Base-by-base conservation (phyloP, 495 filamentous ascomycete genomes). In the Glonium stellatum region DNA sequence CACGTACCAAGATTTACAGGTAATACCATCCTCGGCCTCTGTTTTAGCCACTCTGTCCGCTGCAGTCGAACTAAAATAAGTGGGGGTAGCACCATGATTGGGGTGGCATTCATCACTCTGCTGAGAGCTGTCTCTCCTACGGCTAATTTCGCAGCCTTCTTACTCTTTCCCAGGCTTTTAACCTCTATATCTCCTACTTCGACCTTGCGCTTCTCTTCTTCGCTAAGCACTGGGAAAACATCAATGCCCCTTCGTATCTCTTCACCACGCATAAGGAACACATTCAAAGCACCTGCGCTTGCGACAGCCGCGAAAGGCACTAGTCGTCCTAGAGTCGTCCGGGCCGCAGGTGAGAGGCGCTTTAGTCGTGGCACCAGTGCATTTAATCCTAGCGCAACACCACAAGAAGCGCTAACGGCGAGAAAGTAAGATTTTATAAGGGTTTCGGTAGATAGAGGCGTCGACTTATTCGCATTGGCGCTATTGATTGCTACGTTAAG, bases 401-500 rank as follows among this genome's bases (percentile, higher is more conserved):
- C 87, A 76, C 93, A 98, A 4, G 88, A 93, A 15, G 93, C 92
- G 31, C 85, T 83, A 10, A 98, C 95, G 51, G 93, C 93, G 60
- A 97, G 80, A 69, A 88, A 79, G 79, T 97, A 98, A 63, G 91
- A 96, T 68, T 92, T 82, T 58, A 83, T 81, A 64, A 98, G 84
- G 61, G 89, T 89, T 6, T 84, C 82, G 59, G 81, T 80, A 27
- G 88, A 87, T 1, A 97, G 79, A 0, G 92, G 87, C 1, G 90
- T 88, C 18, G 90, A 95, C 70, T 98, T 98, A 80, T 98, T 98
- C 41, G 93, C 87, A 73, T 98, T 98, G 70, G 91, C 85, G 72
- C 82, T 88, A 80, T 98, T 98, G 79, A 98, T 93, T 44, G 89
- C 91, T 18, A 98, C 93, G 69, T 98, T 97, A 61, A 98, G 88